phyloP scores from a whole-genome alignment of 805 yeast genomes.

The Kregervanrija pseudodelftensis region DNA sequence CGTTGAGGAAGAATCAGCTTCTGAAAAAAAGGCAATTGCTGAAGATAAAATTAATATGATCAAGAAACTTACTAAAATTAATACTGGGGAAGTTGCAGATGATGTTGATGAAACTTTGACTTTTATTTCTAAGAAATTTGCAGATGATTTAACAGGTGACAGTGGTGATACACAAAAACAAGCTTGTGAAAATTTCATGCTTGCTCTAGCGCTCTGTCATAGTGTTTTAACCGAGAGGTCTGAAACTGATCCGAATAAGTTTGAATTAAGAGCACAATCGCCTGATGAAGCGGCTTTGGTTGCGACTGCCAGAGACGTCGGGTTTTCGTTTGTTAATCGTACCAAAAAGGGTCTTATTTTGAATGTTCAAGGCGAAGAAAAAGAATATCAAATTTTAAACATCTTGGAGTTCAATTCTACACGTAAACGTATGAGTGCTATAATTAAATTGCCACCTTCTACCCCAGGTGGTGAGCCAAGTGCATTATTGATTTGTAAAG shows the following conservation, averaged over 20 bases:
- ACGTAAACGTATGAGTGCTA: constrained; percentile 82
- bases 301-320: constrained; percentile 72
- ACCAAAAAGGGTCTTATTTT: constrained; percentile 64
- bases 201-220: constrained; percentile 71
- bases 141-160: constrained; percentile 50
- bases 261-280: constrained; percentile 65
- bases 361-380: constrained; percentile 60
- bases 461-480: constrained; percentile 41
- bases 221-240: constrained; percentile 68
- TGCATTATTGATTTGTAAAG: constrained; percentile 69
- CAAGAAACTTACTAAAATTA: constrained; percentile 31
- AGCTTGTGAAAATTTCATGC: constrained; percentile 67
- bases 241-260: constrained; percentile 48
- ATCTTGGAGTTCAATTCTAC: constrained; percentile 76
- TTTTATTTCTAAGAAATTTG: constrained; percentile 61
- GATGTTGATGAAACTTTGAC: constrained; percentile 53
- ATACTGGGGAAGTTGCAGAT: constrained; percentile 23
- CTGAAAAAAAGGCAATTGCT: constrained; percentile 43
- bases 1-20: constrained; percentile 39
- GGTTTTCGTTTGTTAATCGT: constrained; percentile 57
- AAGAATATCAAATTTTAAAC: constrained; percentile 66
- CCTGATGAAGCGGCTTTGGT: constrained; percentile 88
- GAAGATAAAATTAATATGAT: constrained; percentile 58
- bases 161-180: constrained; percentile 46
- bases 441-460: constrained; percentile 56